Base-by-base conservation (phyloP, 1,139 yeast species). In the Geotrichum phurueaensis region DNA sequence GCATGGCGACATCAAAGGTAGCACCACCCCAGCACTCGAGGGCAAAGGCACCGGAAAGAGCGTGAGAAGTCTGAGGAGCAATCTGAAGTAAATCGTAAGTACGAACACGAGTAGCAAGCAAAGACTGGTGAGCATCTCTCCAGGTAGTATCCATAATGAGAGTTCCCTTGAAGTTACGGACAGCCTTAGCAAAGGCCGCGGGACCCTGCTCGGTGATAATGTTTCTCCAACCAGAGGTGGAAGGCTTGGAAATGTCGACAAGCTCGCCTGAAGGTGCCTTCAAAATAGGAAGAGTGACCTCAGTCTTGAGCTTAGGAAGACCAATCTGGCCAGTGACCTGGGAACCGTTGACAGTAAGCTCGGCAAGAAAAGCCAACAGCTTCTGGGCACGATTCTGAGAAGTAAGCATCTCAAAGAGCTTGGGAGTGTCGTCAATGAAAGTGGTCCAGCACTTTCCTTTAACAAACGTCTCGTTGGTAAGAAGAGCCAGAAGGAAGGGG, bases 1-100 rank as follows among this genome's bases (percentile, higher is more conserved):
- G 85, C 98, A 94, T 92, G 64, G 97, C 89, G 60, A 94, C 99
- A 73, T 94, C 99, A 71, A 94, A 94, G 43, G 99, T 94, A 61
- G 99, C 99, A 77, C 99, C 99, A 78, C 99, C 99, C 99, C 99
- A 94, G 80, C 98, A 94, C 79, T 94, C 99, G 61, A 94, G 80
- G 18, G 99, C 95, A 76, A 90, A 95, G 1, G 96, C 96, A 63
- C 96, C 95, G 65, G 87, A 78, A 69, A 91, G 78, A 23, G 97
- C 99, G 72, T 88, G 86, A 1, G 97, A 89, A 39, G 99, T 94
- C 59, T 96, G 84, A 62, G 92, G 94, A 27, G 99, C 99, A 78
- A 95, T 89, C 67, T 91, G 89, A 62, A 87, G 79, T 71, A 94
- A 79, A 75, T 94, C 99, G 69, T 88, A 83, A 33, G 99, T 95